A percentile compares a stretch with the other conserved stretches of the same genome.
phyloP scores from a whole-genome alignment of 2,329 filamentous ascomycete species.

The Pseudocercospora pini-densiflorae region DNA sequence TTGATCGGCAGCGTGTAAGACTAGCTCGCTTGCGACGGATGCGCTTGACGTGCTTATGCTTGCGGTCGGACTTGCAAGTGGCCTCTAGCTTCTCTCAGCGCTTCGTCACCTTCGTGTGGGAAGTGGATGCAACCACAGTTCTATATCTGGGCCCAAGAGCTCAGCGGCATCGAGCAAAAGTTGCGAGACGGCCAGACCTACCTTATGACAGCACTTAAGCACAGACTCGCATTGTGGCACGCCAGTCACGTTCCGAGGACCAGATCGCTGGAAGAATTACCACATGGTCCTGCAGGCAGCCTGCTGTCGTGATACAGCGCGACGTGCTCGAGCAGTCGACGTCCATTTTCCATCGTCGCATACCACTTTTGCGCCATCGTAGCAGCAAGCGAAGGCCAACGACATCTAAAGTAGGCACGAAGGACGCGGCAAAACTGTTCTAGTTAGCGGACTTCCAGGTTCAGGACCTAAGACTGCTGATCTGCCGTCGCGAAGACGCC shows the following conservation, averaged over 20 bases:
- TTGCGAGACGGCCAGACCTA: not conserved
- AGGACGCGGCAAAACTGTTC: not conserved
- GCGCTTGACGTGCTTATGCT: constrained; percentile 3
- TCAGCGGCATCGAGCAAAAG: not conserved
- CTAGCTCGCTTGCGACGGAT: not conserved
- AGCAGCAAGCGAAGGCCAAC: not conserved
- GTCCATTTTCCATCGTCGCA: not conserved
- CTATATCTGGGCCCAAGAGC: not conserved
- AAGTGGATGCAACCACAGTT: not conserved
- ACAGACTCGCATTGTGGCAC: not conserved
- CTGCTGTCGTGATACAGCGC: not conserved
- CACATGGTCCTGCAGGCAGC: not conserved
- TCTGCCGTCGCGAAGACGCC: constrained; percentile 9
- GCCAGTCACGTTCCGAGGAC: not conserved
- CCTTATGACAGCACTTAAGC: too few species aligned
- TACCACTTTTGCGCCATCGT: not conserved
- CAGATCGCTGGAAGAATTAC: not conserved
- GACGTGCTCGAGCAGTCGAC: not conserved
- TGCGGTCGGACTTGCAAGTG: not conserved
- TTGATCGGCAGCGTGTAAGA: not conserved
- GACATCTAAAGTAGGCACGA: constrained; percentile 1
- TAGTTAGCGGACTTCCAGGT: not conserved
- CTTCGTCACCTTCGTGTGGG: not conserved
- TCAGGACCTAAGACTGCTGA: constrained; percentile 7
- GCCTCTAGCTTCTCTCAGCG: not conserved